Evolutionary conservation across 768 basidiomycete genomes (phyloP), one percentile per base, ranked within the genome.

Genomic region (Russula ochroleuca): DNA sequence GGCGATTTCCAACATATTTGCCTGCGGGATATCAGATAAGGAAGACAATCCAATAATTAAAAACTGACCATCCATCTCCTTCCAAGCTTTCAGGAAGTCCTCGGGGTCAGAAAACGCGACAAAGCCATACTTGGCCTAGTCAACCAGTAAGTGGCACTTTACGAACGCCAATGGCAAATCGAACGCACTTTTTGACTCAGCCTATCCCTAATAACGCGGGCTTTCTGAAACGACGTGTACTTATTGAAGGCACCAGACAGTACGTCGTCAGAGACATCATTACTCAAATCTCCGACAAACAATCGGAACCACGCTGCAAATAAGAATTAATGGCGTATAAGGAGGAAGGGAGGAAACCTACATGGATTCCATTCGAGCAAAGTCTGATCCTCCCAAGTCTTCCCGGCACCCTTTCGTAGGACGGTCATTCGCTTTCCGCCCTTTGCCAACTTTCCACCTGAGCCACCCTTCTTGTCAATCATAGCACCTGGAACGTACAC

Each of bases 331-430:
- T 15, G 25, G 63, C 38, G 35, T 61, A 38, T 23, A 31, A 13
- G 38, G 47, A 15, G 47, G 33, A 35, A 49, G 8, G 38, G 52
- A 49, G 38, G 47, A 17, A 25, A 80, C 91, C 68, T 72, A 97
- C 95, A 85, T 57, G 96, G 90, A 77, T 93, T 97, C 97, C 97
- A 99, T 70, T 99, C 97, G 15, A 98, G 76, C 61, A 99, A 78
- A 4, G 94, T 97, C 76, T 93, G 93, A 73, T 99, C 97, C 74
- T 99, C 97, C 97, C 97, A 99, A 25, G 92, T 87, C 77, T 94
- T 95, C 38, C 97, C 97, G 59, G 83, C 96, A 6, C 95, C 96
- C 75, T 98, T 98, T 57, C 97, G 82, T 53, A 99, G 76, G 11
- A 99, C 97, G 3, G 97, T 99, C 53, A 86, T 88, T 65, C 96